A percentile compares a stretch with the other conserved stretches of the same genome.
Conservation (phyloP, 106 monocot species). For the Vanilla planifolia region DNA sequence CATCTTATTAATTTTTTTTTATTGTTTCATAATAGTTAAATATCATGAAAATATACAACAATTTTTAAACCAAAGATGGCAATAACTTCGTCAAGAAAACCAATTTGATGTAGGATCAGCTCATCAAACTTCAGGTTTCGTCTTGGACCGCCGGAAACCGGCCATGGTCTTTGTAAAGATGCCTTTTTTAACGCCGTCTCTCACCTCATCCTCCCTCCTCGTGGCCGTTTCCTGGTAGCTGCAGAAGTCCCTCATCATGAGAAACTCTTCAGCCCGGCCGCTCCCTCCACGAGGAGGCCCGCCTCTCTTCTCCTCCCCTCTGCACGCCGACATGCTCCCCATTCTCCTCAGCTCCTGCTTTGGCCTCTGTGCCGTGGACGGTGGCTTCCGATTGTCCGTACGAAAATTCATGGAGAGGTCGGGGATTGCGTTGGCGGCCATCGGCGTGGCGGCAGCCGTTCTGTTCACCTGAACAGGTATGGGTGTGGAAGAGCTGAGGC, state of each 20-base stretch:
- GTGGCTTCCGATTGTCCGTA: slow-evolving; percentile 10
- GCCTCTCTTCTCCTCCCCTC: neutral
- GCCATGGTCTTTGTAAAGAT: neutral
- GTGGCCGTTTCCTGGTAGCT: slow-evolving; percentile 7
- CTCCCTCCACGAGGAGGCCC: neutral
- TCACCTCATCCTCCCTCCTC: slow-evolving; percentile 6
- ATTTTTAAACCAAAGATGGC: too few species aligned
- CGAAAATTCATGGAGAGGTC: neutral
- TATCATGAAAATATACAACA: too few species aligned
- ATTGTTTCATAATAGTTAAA: too few species aligned
- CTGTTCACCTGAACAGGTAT: neutral
- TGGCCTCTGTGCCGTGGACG: neutral
- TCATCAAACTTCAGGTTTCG: neutral
- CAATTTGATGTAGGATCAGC: too few species aligned
- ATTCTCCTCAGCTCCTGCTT: neutral
- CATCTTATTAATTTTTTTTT: too few species aligned
- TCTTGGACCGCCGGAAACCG: neutral
- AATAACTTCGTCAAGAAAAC: too few species aligned
- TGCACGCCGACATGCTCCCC: neutral
- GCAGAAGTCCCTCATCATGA: slow-evolving; percentile 5
- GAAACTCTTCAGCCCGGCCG: neutral
- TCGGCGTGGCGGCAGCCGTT: neutral
- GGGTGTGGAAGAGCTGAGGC: neutral
- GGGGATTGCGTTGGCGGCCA: neutral
- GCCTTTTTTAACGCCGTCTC: neutral